phyloP scores from a whole-genome alignment of 495 filamentous ascomycete genomes.

The Hypoxylon trugodes region DNA sequence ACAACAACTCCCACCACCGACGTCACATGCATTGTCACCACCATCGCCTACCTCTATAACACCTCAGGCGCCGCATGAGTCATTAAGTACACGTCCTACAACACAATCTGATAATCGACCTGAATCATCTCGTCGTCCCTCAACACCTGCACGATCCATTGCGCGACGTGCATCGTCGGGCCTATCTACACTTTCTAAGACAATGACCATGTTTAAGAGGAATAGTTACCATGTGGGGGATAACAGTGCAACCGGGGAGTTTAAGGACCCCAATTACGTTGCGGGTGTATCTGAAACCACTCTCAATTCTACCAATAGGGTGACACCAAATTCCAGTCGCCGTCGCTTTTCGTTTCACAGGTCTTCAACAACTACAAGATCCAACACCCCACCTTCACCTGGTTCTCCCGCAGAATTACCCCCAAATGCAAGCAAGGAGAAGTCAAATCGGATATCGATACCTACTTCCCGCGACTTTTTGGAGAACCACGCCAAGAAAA shows the following conservation, averaged over 20 bases:
- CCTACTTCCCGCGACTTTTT: constrained; percentile 52
- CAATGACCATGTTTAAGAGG: constrained; percentile 45
- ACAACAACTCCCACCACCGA: constrained; percentile 20
- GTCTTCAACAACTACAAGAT: constrained; percentile 58
- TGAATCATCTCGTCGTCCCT: constrained; percentile 26
- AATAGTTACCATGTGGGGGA: constrained; percentile 39
- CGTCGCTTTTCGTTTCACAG: constrained; percentile 58
- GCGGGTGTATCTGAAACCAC: constrained; percentile 35
- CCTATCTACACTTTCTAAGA: constrained; percentile 30
- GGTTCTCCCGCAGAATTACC: constrained; percentile 52
- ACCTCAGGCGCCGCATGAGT: constrained; percentile 37
- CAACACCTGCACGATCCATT: constrained; percentile 20
- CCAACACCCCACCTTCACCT: constrained; percentile 62
- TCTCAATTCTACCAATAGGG: constrained; percentile 26
- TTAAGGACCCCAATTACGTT: constrained; percentile 34
- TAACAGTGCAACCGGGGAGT: constrained; percentile 25
- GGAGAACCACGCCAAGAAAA: constrained; percentile 51
- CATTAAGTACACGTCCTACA: constrained; percentile 46
- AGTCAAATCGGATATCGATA: constrained; percentile 46
- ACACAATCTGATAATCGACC: constrained; percentile 45
- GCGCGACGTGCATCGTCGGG: constrained; percentile 38
- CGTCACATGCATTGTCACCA: constrained; percentile 37
- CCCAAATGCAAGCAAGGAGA: constrained; percentile 39
- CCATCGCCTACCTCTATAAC: constrained; percentile 34
- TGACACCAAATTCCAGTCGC: constrained; percentile 25